Conservation (phyloP, 2,329 filamentous ascomycete species). For the Stromatinia cepivora region DNA sequence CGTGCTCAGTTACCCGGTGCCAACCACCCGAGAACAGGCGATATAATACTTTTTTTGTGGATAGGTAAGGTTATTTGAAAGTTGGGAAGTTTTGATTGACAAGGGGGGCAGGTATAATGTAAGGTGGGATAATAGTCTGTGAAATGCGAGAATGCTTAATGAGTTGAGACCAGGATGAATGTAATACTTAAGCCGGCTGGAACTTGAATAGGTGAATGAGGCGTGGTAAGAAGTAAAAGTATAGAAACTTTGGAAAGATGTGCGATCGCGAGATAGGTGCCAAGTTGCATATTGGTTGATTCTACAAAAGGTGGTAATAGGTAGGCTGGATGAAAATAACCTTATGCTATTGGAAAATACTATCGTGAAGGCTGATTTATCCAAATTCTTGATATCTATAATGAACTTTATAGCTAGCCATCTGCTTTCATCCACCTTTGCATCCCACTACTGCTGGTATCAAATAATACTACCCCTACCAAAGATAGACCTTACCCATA, state of each 20-base stretch:
- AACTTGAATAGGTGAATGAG: not conserved
- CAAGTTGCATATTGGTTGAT: not conserved
- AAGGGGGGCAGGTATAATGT: constrained; percentile 2
- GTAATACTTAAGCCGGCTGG: not conserved
- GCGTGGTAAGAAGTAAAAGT: not conserved
- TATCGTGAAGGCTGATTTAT: not conserved
- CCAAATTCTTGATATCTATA: constrained; percentile 1
- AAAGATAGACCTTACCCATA: not conserved
- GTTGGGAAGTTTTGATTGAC: not conserved
- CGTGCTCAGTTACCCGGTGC: constrained; percentile 20
- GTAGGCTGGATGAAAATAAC: not conserved
- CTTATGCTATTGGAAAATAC: not conserved
- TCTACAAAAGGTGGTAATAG: not conserved
- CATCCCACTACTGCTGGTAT: constrained; percentile 14
- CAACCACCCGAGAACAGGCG: constrained; percentile 19
- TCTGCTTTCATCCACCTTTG: constrained; percentile 1
- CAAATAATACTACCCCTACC: constrained; percentile 11
- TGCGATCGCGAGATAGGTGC: not conserved
- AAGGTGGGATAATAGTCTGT: constrained; percentile 1
- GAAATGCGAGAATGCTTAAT: constrained; percentile 1
- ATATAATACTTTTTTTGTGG: constrained; percentile 10
- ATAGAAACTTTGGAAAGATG: not conserved
- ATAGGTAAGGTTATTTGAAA: not conserved
- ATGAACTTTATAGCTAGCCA: not conserved
- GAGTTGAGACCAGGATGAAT: constrained; percentile 2